Evolutionary conservation across 768 basidiomycete genomes (phyloP).

Genomic region (Xerocomellus intermedius): DNA sequence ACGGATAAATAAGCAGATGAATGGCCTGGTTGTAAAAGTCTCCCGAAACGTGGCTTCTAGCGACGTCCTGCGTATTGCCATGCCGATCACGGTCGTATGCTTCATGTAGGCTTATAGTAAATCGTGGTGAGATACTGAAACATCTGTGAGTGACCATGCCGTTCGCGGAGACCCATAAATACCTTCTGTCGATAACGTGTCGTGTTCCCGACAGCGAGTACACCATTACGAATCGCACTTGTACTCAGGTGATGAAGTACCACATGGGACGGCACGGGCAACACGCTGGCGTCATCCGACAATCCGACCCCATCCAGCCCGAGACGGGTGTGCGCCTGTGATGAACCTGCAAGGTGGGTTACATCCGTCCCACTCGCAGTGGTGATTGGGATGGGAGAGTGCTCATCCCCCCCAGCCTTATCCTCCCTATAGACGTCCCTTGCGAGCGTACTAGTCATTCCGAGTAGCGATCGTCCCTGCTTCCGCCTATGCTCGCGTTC

Average conservation of each 20-base stretch:
- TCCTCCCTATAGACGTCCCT: conserved; percentile 28
- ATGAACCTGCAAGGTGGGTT: conserved; percentile 29
- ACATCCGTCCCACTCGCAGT: conserved; percentile 41
- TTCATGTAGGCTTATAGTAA: conserved; percentile 71
- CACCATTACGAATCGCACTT: conserved; percentile 91
- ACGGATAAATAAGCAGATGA: conserved; percentile 27
- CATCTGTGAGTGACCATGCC: conserved; percentile 15
- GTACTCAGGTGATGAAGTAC: conserved; percentile 94
- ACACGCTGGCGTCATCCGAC: conserved; percentile 84
- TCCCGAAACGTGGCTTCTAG: conserved; percentile 21
- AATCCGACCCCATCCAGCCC: conserved; percentile 42
- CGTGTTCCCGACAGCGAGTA: conserved; percentile 89
- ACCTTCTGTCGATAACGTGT: conserved; percentile 93
- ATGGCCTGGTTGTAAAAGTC: conserved; percentile 8
- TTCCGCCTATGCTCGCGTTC: conserved; percentile 32
- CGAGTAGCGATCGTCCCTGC: conserved; percentile 33
- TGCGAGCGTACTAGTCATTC: conserved; percentile 36
- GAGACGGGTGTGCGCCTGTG: conserved; percentile 29
- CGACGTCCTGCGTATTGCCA: conserved; percentile 25
- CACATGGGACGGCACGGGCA: conserved; percentile 92
- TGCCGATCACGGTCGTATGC: conserved; percentile 6
- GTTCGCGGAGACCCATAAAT: conserved; percentile 8
- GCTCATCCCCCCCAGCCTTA: conserved; percentile 22
- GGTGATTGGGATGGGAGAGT: conserved; percentile 33
- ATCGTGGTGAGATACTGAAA: conserved; percentile 80